Percentiles rank a stretch among this genome's conserved stretches.
These are phyloP conservation scores for Solanum arcanum DNA, from an alignment of 257 asterid species.

Conservation along the genomic window DNA sequence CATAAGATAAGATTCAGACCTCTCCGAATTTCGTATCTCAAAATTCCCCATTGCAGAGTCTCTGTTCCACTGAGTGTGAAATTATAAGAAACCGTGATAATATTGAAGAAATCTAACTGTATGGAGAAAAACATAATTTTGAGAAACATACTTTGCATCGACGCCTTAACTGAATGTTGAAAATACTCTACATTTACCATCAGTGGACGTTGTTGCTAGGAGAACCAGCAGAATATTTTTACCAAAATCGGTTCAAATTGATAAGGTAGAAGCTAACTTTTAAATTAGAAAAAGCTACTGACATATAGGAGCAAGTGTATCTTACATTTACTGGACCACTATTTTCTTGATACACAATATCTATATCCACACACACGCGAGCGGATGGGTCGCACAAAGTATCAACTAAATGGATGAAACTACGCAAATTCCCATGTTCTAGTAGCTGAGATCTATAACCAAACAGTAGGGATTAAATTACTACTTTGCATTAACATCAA, in stretches of 20 bases:
- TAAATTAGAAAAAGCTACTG: neutral
- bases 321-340: neutral
- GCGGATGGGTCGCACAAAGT: neutral
- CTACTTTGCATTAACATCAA: neutral
- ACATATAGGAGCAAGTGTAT: neutral
- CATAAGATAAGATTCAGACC: constrained; percentile 29
- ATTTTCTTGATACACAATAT: neutral
- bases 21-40: constrained; percentile 79
- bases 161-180: constrained; percentile 97
- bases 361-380: too few species aligned
- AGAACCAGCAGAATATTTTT: constrained; percentile 31
- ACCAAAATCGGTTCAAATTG: neutral
- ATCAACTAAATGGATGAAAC: neutral
- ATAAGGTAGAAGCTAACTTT: neutral
- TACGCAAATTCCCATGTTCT: neutral
- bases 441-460: neutral
- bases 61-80: constrained; percentile 35
- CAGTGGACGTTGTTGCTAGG: constrained; percentile 96
- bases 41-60: constrained; percentile 36
- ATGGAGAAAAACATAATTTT: too few species aligned
- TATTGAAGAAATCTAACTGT: neutral
- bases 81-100: neutral
- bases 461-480: neutral
- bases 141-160: constrained; percentile 72
- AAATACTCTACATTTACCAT: constrained; percentile 93